Conservation (phyloP, 2,329 filamentous ascomycete species). For the Hypoxylon sp. region DNA sequence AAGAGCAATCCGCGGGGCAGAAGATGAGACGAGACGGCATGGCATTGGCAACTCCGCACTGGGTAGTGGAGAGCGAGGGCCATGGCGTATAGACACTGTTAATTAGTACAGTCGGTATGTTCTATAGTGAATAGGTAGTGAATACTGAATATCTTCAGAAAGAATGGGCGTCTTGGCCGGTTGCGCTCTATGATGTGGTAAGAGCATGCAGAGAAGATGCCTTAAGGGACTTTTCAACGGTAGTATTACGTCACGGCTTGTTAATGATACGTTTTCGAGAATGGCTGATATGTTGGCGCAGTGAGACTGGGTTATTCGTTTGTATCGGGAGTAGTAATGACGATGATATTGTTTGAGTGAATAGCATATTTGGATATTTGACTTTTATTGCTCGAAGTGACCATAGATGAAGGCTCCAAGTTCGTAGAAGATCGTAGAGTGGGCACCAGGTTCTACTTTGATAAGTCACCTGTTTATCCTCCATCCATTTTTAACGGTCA, state of each 20-base stretch:
- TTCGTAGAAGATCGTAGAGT: too few relatives aligned
- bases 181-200: constrained; percentile 15
- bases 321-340: not conserved
- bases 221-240: not conserved
- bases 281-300: too few relatives aligned
- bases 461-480: too few relatives aligned
- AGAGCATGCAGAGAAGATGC: constrained; percentile 17
- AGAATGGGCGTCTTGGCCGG: constrained; percentile 12
- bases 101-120: constrained; percentile 20
- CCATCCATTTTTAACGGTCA: too few relatives aligned
- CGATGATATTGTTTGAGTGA: too few relatives aligned
- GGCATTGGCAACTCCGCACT: constrained; percentile 2
- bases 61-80: constrained; percentile 1
- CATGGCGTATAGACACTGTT: constrained; percentile 25
- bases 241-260: not conserved
- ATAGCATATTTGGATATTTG: too few relatives aligned
- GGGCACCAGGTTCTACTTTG: too few relatives aligned
- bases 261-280: not conserved
- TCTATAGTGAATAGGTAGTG: constrained; percentile 19
- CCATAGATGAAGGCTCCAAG: too few relatives aligned
- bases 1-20: constrained; percentile 12
- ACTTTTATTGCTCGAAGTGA: too few relatives aligned
- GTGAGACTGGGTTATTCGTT: too few relatives aligned
- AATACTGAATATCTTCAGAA: constrained; percentile 3
- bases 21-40: constrained; percentile 11